Evolutionary conservation across 2,329 filamentous ascomycete species (phyloP).

Genomic region (Diaporthe citriasiana): DNA sequence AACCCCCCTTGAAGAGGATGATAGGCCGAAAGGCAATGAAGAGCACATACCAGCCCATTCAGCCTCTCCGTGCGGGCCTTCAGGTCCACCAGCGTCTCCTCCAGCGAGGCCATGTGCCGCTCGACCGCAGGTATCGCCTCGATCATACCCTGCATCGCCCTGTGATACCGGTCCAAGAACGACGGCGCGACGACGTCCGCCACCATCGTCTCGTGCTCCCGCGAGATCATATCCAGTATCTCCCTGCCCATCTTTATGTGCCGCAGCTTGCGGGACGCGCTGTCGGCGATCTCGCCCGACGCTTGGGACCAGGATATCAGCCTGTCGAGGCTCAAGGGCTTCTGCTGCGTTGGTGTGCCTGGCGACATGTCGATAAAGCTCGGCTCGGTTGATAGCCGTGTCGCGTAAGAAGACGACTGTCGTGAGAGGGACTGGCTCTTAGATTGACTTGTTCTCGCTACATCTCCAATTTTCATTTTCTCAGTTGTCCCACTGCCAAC

Average conservation of each 20-base stretch:
- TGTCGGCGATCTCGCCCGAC: slow-evolving; percentile 46
- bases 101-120: slow-evolving; percentile 45
- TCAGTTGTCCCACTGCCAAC: slow-evolving; percentile 32
- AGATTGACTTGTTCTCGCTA: background rate
- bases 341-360: slow-evolving; percentile 16
- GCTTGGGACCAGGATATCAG: slow-evolving; percentile 44
- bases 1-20: slow-evolving; percentile 38
- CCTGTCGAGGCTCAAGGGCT: slow-evolving; percentile 35
- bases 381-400: slow-evolving; percentile 22
- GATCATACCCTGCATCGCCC: slow-evolving; percentile 43
- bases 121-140: slow-evolving; percentile 46
- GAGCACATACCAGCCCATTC: slow-evolving; percentile 46
- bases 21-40: slow-evolving; percentile 29
- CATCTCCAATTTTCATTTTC: background rate
- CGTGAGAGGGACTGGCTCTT: slow-evolving; percentile 14
- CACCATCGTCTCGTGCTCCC: slow-evolving; percentile 36
- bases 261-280: slow-evolving; percentile 46
- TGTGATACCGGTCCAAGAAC: slow-evolving; percentile 38
- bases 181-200: slow-evolving; percentile 29
- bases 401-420: slow-evolving; percentile 12
- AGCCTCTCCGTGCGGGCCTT: slow-evolving; percentile 47
- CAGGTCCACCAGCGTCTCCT: slow-evolving; percentile 46
- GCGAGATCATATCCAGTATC: slow-evolving; percentile 44
- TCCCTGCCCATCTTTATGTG: slow-evolving; percentile 44
- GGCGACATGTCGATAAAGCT: slow-evolving; percentile 19